Base-by-base conservation (phyloP, 2,329 filamentous ascomycete species). In the Apiospora hydei region DNA sequence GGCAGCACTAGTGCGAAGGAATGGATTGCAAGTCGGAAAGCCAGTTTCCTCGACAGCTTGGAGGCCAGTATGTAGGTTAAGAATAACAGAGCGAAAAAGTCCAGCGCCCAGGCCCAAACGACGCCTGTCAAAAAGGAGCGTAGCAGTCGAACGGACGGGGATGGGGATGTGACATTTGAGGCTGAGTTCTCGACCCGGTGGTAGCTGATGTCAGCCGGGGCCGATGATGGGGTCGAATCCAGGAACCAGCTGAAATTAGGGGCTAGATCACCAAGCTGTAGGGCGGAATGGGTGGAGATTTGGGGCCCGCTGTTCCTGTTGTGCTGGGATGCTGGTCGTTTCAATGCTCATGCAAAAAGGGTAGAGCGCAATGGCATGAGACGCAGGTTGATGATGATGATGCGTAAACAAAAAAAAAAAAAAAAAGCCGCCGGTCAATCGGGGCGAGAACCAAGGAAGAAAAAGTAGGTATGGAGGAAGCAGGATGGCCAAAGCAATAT, bases 1-100 rank as follows among this genome's bases (percentile, higher is more conserved):
- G 47, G 44, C 47, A 44, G 8, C 26, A 43, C 67, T 34, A 69
- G 38, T 26, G 67, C 21, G 13, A 41, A 34, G 5, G 34, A 49
- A 69, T 49, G 26, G 49, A 68, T 38, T 47, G 67, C 38, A 47
- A 49, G 67, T 49, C 67, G 44, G 67, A 69, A 69, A 69, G 67
- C 67, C 67, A 69, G 67, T 69, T 69, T 49, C 41, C 44, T 41
- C 57, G 57, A 64, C 57, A 41, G 57, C 34, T 41, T 11, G 67
- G 21, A 13, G 44, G 24, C 67, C 26, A 18, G 26, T 49, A 30
- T 38, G 38, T 41, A 41, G 13, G 24, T 61, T 41, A 16, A 26
- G n/a, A 53, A 26, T 13, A 47, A 7, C 44, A 49, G 21, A 49
- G 21, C 21, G 4, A 47, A 47, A 49, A 49, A n/a, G 16, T 11